Evolutionary conservation across 345 rosid genomes (phyloP).

Genomic region (Eucalyptus polybractea): DNA sequence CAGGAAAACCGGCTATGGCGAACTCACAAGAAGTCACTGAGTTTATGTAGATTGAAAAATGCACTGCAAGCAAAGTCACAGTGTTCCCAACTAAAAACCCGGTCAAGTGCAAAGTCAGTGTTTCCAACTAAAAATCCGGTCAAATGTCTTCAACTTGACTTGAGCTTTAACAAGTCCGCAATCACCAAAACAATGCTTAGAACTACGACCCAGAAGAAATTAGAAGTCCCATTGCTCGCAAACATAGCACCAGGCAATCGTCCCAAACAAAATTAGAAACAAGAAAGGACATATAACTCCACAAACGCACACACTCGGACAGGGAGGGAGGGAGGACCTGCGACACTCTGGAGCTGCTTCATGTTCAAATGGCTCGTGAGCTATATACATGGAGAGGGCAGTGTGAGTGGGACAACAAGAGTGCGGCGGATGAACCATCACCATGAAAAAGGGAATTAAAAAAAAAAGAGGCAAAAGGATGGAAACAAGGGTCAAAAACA

Average conservation of each 20-base stretch:
- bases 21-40: not conserved
- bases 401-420: not conserved
- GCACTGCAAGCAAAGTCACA: not conserved
- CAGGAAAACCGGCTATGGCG: not conserved
- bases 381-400: not conserved
- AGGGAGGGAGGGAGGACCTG: not conserved
- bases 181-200: not conserved
- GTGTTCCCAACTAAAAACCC: not conserved
- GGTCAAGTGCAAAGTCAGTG: not conserved
- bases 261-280: not conserved
- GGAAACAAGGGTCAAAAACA: not conserved
- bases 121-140: not conserved
- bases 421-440: not conserved
- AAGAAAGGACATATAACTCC: not conserved
- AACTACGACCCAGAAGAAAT: not conserved
- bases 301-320: not conserved
- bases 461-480: fast-evolving
- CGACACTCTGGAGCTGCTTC: not conserved
- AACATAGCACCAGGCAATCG: not conserved
- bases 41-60: not conserved
- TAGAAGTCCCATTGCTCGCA: not conserved
- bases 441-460: not conserved
- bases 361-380: not conserved
- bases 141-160: not conserved
- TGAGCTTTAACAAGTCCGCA: not conserved